Evolutionary conservation across 208 protist genomes (phyloP).

Genomic region (Acanthamoeba triangularis): DNA sequence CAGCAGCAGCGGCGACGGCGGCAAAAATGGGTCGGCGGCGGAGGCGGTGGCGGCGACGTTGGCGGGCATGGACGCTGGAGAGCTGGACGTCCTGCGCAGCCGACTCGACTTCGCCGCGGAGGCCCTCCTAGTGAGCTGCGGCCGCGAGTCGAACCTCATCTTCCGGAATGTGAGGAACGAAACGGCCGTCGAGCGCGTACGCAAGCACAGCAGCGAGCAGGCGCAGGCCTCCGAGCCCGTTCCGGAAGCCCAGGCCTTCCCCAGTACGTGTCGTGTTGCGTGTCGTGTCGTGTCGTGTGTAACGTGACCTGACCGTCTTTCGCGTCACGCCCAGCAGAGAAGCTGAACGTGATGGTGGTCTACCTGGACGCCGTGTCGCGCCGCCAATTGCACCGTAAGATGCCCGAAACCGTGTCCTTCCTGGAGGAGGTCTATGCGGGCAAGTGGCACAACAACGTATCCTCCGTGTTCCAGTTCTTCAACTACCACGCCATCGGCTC

Average conservation of each 20-base stretch:
- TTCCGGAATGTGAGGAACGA: slow-evolving; percentile 52
- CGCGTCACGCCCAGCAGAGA: background rate
- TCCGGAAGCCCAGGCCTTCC: no score
- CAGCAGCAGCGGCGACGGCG: background rate
- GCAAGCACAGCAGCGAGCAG: background rate
- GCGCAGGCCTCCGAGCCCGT: background rate
- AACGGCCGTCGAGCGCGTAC: background rate
- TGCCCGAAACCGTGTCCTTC: slow-evolving; percentile 41
- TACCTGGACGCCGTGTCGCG: slow-evolving; percentile 58
- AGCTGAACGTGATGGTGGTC: slow-evolving; percentile 60
- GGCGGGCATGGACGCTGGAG: background rate
- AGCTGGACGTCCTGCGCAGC: background rate
- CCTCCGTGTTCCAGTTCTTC: slow-evolving; percentile 70
- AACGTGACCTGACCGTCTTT: background rate
- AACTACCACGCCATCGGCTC: slow-evolving; percentile 62
- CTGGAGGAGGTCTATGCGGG: slow-evolving; percentile 29
- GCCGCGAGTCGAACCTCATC: slow-evolving; percentile 37
- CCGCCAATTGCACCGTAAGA: slow-evolving; percentile 45
- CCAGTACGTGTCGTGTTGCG: no score
- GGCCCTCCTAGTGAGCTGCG: slow-evolving; percentile 61
- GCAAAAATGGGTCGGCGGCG: background rate
- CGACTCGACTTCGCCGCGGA: slow-evolving; percentile 39
- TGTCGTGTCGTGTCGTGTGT: background rate
- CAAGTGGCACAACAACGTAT: slow-evolving; percentile 41
- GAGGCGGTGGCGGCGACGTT: background rate